Conservation (phyloP, 371 early-diverging fungal genomes). For the Mortierella sp. region DNA sequence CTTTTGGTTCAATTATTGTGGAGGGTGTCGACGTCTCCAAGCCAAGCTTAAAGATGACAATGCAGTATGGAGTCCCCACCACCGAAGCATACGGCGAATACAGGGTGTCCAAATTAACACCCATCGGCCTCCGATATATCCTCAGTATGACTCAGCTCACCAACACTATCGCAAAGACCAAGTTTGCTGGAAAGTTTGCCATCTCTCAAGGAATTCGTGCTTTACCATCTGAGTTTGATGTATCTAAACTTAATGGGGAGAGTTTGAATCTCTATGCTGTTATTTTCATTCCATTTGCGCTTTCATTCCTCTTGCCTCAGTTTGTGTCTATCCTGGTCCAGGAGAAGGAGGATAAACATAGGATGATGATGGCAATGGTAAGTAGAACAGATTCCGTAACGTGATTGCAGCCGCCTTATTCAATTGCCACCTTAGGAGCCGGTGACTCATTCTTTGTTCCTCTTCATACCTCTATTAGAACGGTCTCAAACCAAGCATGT, state of each 20-base stretch:
- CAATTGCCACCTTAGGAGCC: not conserved
- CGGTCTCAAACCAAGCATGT: slow-evolving; percentile 66
- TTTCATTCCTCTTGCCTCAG: slow-evolving; percentile 78
- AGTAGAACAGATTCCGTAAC: not conserved
- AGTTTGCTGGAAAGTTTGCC: slow-evolving; percentile 24
- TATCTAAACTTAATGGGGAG: slow-evolving; percentile 2
- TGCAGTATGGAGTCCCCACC: slow-evolving; percentile 35
- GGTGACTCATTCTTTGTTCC: not conserved
- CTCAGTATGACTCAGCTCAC: slow-evolving; percentile 37
- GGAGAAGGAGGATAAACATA: slow-evolving; percentile 76
- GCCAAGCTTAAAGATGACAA: slow-evolving; percentile 22
- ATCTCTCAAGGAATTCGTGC: slow-evolving; percentile 40
- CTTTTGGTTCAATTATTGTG: slow-evolving; percentile 27
- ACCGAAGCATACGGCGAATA: not conserved
- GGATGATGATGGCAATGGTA: slow-evolving; percentile 80
- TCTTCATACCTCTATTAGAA: slow-evolving; percentile 51
- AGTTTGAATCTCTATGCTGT: slow-evolving; percentile 11
- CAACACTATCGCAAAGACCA: slow-evolving; percentile 30
- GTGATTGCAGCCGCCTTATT: not conserved
- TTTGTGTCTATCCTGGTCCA: slow-evolving; percentile 74
- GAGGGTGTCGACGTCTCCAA: slow-evolving; percentile 12
- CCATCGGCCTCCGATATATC: slow-evolving; percentile 31
- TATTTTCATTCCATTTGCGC: slow-evolving; percentile 34
- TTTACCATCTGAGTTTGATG: slow-evolving; percentile 26
- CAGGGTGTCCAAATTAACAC: not conserved